phyloP scores from a whole-genome alignment of 2,329 filamentous ascomycete species.

The Diaporthe citriasiana region DNA sequence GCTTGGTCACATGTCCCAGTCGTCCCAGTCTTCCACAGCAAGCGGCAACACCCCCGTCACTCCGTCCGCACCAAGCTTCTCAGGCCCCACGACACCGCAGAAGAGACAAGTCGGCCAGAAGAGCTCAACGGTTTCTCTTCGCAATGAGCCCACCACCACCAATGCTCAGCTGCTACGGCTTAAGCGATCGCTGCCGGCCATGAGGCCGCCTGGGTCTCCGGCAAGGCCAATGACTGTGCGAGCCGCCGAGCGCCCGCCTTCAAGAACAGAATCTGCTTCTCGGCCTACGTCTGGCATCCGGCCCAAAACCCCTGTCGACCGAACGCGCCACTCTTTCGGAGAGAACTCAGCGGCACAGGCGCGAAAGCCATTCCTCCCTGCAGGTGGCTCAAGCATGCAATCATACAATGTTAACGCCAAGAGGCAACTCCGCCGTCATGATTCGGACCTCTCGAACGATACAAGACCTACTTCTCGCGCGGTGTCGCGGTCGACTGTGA shows the following conservation, averaged over 20 bases:
- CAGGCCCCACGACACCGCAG: conserved; percentile 69
- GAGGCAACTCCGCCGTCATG: conserved; percentile 82
- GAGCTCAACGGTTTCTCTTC: conserved; percentile 66
- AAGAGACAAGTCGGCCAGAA: conserved; percentile 72
- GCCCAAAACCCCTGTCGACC: conserved; percentile 81
- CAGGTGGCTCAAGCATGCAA: conserved; percentile 74
- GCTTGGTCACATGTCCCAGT: conserved; percentile 77
- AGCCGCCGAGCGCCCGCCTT: conserved; percentile 69
- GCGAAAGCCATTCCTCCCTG: conserved; percentile 84
- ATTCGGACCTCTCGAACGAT: conserved; percentile 80
- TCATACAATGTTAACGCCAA: conserved; percentile 83
- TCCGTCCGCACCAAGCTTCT: conserved; percentile 62
- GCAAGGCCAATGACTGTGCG: conserved; percentile 63
- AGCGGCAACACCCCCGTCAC: conserved; percentile 74
- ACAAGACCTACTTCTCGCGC: conserved; percentile 69
- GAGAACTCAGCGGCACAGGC: conserved; percentile 67
- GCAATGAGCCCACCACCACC: conserved; percentile 74
- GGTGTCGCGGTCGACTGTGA: conserved; percentile 69
- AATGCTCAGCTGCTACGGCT: conserved; percentile 75
- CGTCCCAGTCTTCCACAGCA: conserved; percentile 67
- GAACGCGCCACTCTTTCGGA: conserved; percentile 60
- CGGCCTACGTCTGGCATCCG: conserved; percentile 68
- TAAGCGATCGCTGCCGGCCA: conserved; percentile 75
- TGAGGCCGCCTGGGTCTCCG: conserved; percentile 66
- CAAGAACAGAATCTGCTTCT: conserved; percentile 64